Evolutionary conservation across 1,139 yeast genomes (phyloP), one percentile per base, ranked within the genome.

Genomic region (Zhuliangozyma parablackwelliae): DNA sequence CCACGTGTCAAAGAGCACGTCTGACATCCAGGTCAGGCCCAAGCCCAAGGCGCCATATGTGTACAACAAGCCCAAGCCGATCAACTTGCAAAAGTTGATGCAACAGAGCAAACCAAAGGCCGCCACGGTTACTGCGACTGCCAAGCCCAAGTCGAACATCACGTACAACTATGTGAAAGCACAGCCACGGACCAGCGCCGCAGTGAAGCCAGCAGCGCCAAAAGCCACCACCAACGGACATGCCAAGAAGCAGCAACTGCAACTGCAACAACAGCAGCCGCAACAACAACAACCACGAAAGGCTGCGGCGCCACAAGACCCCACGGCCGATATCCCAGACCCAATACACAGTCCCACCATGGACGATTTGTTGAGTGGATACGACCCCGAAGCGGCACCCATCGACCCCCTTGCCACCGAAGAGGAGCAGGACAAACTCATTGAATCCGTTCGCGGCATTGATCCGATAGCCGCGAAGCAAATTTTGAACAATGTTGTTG

Each of bases 401-500:
- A 35, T 47, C 5, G 48, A 50, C 27, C 51, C 23, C 13, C 40
- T 55, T 4, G 73, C 80, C 4, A 85, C 80, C 43, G 80, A 78
- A 41, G 63, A 65, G 31, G 89, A 92, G 7, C 95, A 94, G 26
- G 77, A 77, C 13, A 51, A 51, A 28, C 47, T 70, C n/a, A 65
- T 69, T 27, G 41, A 50, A 10, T 59, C 64, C 10, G 58, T 70
- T 24, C 50, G 64, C 35, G 77, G 77, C 2, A 63, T 70, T 8
- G 77, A 71, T 47, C 60, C 56, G 40, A 43, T 54, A 38, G 54
- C 76, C 40, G 65, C 70, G 36, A 54, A 61, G 39, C 96, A 88
- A 56, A 92, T 92, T 36, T 69, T 92, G 45, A 85, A 86, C 48
- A 97, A 92, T 55, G 88, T 92, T 47, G 94, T 90, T 6, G 89